Percentiles rank a stretch among this genome's conserved stretches.
These are phyloP conservation scores for Herpotrichia juniperi DNA, from an alignment of 2,329 filamentous ascomycete species.

Conservation along the genomic window DNA sequence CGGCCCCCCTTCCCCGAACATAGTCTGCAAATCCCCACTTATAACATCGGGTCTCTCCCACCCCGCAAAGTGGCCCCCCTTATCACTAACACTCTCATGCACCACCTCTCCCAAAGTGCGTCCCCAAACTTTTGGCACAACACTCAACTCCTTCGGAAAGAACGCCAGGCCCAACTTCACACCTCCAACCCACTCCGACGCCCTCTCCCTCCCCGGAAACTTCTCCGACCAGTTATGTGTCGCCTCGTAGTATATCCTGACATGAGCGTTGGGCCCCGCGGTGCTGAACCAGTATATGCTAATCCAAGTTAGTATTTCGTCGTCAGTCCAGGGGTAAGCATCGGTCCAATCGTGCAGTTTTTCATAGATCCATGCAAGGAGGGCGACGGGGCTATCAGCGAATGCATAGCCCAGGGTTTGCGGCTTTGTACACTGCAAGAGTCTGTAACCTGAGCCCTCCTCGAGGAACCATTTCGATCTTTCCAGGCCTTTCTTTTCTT, in stretches of 20 bases:
- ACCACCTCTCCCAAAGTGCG: conserved; percentile 65
- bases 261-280: conserved; percentile 70
- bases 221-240: conserved; percentile 47
- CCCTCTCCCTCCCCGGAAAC: conserved; percentile 38
- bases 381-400: conserved; percentile 70
- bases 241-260: conserved; percentile 76
- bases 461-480: conserved; percentile 63
- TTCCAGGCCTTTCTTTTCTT: conserved; percentile 59
- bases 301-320: conserved; percentile 75
- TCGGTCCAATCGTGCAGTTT: conserved; percentile 82
- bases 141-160: conserved; percentile 64
- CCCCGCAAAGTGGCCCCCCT: conserved; percentile 67
- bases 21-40: conserved; percentile 59
- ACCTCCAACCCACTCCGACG: conserved; percentile 50
- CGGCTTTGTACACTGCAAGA: conserved; percentile 70
- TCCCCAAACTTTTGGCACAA: conserved; percentile 62
- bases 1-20: conserved; percentile 60
- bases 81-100: conserved; percentile 57
- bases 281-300: conserved; percentile 74
- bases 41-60: conserved; percentile 63
- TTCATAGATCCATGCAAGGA: conserved; percentile 81
- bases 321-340: conserved; percentile 73
- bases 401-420: conserved; percentile 75
- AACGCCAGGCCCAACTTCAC: conserved; percentile 60
- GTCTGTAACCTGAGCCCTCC: conserved; percentile 65